Conservation (phyloP, 768 basidiomycete genomes). For the Daedaleopsis sinensis region DNA sequence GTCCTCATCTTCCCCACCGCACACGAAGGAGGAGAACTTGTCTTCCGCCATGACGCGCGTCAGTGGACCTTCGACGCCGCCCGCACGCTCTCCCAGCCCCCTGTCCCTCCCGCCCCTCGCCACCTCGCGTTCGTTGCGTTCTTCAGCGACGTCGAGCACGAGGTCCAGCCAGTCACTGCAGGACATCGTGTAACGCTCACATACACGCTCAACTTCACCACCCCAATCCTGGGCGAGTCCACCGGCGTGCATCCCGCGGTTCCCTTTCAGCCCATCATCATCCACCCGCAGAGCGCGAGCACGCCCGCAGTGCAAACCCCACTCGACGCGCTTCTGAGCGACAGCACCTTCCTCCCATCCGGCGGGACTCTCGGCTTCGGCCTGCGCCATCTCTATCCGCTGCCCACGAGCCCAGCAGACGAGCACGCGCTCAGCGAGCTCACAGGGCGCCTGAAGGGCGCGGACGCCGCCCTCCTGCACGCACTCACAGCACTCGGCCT, state of each 20-base stretch:
- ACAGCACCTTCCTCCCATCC: constrained; percentile 35
- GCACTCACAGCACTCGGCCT: constrained; percentile 8
- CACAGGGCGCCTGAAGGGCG: constrained; percentile 9
- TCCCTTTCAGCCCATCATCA: not conserved
- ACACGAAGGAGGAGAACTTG: constrained; percentile 48
- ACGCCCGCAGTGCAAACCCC: constrained; percentile 12
- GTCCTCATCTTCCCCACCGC: constrained; percentile 48
- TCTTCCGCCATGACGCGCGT: constrained; percentile 29
- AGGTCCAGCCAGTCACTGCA: constrained; percentile 42
- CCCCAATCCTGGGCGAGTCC: constrained; percentile 4
- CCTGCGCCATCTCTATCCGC: constrained; percentile 35
- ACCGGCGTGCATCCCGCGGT: too few species aligned
- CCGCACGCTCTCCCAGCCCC: not conserved
- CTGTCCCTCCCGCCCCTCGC: constrained; percentile 19
- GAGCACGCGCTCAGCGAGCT: constrained; percentile 7
- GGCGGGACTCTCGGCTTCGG: constrained; percentile 47
- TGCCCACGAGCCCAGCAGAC: constrained; percentile 7
- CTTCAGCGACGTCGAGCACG: constrained; percentile 49
- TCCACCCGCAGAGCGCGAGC: constrained; percentile 7
- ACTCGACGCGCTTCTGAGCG: constrained; percentile 33
- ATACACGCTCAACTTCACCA: constrained; percentile 40
- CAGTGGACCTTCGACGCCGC: constrained; percentile 37
- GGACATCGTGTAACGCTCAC: constrained; percentile 49
- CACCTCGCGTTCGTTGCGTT: constrained; percentile 44
- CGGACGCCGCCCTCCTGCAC: constrained; percentile 8